Evolutionary conservation across 495 filamentous ascomycete species (phyloP), one percentile per base, ranked within the genome.

Genomic region (Rusavskia elegans): DNA sequence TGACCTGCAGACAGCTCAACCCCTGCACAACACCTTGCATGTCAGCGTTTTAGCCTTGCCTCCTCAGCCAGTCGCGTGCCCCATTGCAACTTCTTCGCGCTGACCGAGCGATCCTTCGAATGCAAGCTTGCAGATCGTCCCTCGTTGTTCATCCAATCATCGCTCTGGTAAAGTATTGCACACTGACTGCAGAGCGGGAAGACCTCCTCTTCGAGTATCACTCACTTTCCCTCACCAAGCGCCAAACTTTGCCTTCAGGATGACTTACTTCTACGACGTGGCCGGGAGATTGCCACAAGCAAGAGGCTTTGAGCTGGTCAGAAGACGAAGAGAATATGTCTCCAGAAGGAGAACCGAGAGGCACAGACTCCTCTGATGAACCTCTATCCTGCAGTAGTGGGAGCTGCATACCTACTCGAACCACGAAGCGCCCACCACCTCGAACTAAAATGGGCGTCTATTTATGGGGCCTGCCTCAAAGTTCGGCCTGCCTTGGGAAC

Each of bases 371-470:
- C 32, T 7, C 32, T 35, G 8, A 35, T 10, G 32, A 35, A 35
- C 2, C 10, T 35, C 32, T 35, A 35, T 35, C 5, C 0, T 35
- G 32, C 32, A 35, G 32, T 13, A 35, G 32, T 30, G 4, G 32
- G 32, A 1, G 6, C 32, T 35, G 32, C 32, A 35, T 19, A 19
- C 7, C 8, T 19, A 17, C n/a, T 17, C 39, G n/a, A 40, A 42
- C n/a, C 5, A 11, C 14, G 39, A 46, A 46, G 44, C 44, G 44
- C 44, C 44, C 4, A n/a, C 17, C 10, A 46, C 14, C 23, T 8
- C 23, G 17, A 5, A 20, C 42, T 53, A 48, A 32, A 23, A 25
- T 45, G 51, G 51, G 51, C 51, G 55, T 57, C 55, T 57, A 57
- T 53, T 57, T 45, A 35, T 57, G 45, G 55, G 23, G 48, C 25